Evolutionary conservation across 2,329 filamentous ascomycete genomes (phyloP).

Genomic region (Fusarium sp.): DNA sequence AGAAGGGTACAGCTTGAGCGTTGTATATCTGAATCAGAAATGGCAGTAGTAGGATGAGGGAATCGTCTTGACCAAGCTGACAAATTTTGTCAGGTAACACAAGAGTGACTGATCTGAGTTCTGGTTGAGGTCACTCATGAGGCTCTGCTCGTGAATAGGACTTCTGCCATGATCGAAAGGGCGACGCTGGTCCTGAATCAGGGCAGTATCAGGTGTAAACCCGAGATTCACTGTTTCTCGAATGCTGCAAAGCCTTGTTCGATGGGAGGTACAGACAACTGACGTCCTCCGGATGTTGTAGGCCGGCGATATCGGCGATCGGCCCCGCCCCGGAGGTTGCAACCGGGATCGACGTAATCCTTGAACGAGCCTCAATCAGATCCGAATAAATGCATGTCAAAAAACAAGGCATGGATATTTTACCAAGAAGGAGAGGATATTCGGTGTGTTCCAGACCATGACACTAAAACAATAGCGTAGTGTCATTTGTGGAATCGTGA

Average conservation of each 20-base stretch:
- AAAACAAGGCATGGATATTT: conserved; percentile 17
- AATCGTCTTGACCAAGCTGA: neutral
- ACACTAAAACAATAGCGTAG: neutral
- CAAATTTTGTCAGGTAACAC: neutral
- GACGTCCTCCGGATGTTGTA: conserved; percentile 17
- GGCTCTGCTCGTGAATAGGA: neutral
- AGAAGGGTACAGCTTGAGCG: neutral
- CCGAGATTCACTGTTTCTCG: neutral
- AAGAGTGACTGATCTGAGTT: neutral
- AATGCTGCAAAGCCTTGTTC: neutral
- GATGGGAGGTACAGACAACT: neutral
- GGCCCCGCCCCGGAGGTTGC: conserved; percentile 35
- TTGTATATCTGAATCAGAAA: neutral
- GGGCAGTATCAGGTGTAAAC: neutral
- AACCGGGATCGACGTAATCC: conserved; percentile 33
- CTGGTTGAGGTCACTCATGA: neutral
- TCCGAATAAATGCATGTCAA: neutral
- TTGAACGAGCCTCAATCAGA: conserved; percentile 31
- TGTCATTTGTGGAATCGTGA: conserved; percentile 32
- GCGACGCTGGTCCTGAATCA: neutral
- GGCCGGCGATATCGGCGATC: conserved; percentile 20
- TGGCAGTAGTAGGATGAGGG: neutral
- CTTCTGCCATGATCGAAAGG: neutral
- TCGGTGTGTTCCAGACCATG: neutral
- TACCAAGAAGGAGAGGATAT: neutral